Conservation (phyloP, 345 rosid species). For the Noccaea bulbosa region DNA sequence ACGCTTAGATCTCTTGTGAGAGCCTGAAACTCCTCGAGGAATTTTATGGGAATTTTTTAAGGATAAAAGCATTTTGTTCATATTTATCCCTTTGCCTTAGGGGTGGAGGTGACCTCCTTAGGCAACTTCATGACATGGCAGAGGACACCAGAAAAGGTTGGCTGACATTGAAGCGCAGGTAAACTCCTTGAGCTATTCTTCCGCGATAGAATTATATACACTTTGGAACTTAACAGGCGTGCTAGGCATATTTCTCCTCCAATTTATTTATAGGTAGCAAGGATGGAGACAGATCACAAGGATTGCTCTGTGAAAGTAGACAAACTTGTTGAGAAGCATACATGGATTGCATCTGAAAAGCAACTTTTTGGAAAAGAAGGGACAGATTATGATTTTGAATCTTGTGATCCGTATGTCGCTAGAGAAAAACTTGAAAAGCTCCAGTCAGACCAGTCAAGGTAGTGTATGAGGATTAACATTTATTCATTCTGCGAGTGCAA, state of each 20-base stretch:
- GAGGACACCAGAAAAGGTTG: constrained; percentile 70
- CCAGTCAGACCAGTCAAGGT: constrained; percentile 93
- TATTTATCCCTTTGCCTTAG: constrained; percentile 47
- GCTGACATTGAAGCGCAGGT: constrained; percentile 87
- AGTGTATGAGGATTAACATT: constrained; percentile 19
- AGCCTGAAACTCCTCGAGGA: no score
- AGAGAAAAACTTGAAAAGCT: constrained; percentile 81
- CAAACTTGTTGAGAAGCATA: constrained; percentile 86
- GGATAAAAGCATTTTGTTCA: constrained; percentile 5
- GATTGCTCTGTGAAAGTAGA: constrained; percentile 84
- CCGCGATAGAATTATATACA: no score
- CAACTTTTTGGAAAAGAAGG: constrained; percentile 94
- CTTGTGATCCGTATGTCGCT: constrained; percentile 73
- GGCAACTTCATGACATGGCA: constrained; percentile 83
- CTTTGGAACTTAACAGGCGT: not conserved
- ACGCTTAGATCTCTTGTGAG: constrained; percentile 20
- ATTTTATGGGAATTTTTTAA: no score
- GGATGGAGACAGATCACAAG: constrained; percentile 91
- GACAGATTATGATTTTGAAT: constrained; percentile 90
- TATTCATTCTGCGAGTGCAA: not conserved
- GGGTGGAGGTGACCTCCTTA: constrained; percentile 86
- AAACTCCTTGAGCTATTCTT: constrained; percentile 21
- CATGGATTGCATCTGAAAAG: constrained; percentile 93
- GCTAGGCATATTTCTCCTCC: constrained; percentile 1
- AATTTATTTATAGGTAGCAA: constrained; percentile 57